Evolutionary conservation across 2,329 filamentous ascomycete species (phyloP).

Genomic region (Thielaviopsis ethacetica): DNA sequence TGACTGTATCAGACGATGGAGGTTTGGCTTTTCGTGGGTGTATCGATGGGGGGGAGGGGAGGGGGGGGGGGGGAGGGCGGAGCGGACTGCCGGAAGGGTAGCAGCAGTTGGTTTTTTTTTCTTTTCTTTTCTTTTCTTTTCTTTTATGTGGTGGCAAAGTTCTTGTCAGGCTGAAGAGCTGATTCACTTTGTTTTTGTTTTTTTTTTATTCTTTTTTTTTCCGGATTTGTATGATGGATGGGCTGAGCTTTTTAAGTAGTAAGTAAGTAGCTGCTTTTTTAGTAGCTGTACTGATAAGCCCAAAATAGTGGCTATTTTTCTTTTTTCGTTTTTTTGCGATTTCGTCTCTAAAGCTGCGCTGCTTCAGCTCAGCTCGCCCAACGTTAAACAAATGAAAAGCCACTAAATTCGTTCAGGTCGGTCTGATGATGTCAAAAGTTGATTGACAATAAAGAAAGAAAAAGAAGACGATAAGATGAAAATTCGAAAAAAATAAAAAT

Average conservation of each 20-base stretch:
- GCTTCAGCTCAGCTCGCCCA: not conserved
- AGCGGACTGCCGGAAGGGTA: not conserved
- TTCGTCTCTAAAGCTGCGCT: not conserved
- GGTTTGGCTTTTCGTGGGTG: not conserved
- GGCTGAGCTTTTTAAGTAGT: not conserved
- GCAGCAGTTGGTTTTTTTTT: not conserved
- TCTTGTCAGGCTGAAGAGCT: not conserved
- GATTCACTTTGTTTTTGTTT: not conserved
- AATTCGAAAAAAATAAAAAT: no score
- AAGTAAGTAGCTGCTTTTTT: not conserved
- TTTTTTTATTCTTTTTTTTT: not conserved
- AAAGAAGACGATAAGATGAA: no score
- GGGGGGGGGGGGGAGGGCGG: no score
- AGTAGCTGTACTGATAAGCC: not conserved
- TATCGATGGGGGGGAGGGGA: no score
- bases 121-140: not conserved
- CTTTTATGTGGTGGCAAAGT: not conserved
- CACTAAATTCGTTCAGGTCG: no score
- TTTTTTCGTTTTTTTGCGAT: not conserved
- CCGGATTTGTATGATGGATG: not conserved
- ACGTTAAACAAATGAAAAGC: no score
- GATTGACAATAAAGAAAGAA: no score
- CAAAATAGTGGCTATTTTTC: not conserved
- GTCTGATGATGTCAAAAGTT: no score
- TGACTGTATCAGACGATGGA: no score